Base-by-base conservation (phyloP, 306 rosid species). In the Mimosa pudica region DNA sequence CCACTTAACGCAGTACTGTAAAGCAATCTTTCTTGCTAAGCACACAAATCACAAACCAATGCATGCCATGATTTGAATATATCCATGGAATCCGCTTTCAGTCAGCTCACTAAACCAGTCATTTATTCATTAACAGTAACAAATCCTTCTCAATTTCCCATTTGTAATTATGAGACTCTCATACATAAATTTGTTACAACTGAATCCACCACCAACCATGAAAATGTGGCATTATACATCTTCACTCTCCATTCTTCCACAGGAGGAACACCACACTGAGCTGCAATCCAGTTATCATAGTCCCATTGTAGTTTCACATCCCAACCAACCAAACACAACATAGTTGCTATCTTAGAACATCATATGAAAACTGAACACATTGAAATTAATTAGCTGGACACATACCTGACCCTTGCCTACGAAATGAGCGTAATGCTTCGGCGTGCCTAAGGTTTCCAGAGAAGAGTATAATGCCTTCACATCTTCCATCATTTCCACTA, bases 201-300 rank as follows among this genome's bases (percentile, higher is more conserved):
- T 11, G 35, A 46, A 20, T 67, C 72, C 38, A 7, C 8, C 44
- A 70, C 58, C 42, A 70, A 70, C 38, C 47, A 70, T 5, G 20
- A 20, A n/a, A 76, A 45, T 58, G 77, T 14, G 10, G 82, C 85
- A 5, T 0, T 4, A 14, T 77, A 88, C 96, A 94, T 94, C 72
- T 84, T 49, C 81, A 10, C 75, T 79, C 94, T 86, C 98, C 98
- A 94, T 83, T 88, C 89, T 82, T 88, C 97, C 7, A 65, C 24
- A 7, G 42, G 64, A 77, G 92, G 83, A 78, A 79, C 20, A 35
- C 89, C 89, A 77, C 89, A 87, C 66, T 85, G 88, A 47, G 49
- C 82, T 7, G 92, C 92, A 67, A 92, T 85, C 97, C 98, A 94
- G 81, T 89, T 80, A 10, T 72, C 33, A 84, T 92, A 94, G 13